Base-by-base conservation (phyloP, 169 alveolate species). In the Plasmodium relictum region DNA sequence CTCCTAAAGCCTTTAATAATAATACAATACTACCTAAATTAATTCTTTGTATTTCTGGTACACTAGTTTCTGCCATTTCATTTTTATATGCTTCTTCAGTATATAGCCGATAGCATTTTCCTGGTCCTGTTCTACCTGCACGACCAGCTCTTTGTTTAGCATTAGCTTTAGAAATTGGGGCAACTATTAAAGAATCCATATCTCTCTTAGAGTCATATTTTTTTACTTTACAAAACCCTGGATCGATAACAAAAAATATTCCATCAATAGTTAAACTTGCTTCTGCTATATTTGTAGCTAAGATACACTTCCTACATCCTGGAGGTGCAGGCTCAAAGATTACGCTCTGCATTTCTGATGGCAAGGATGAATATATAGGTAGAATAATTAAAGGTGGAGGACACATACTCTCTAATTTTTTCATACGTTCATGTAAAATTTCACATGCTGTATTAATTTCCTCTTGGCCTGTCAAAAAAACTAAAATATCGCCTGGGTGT, bases 201-300 rank as follows among this genome's bases (percentile, higher is more conserved):
- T 99, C 99, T 26, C 99, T 92, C 93, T 98, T 98, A 9, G 99
- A 98, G 89, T 98, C 98, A 88, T 97, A 99, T 59, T 97, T 97
- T 93, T 98, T 99, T 44, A 98, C 95, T 93, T 98, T 99, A 22
- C 99, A 98, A 91, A 98, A 97, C 0, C 99, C 99, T 7, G 99
- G 99, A 89, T 99, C 99, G n/a, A 99, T 98, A 2, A 99, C 99
- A 88, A 97, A 99, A 93, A 96, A 98, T 61, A 99, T 99, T 52
- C 99, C 99, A 93, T 99, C 99, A 37, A 99, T 99, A n/a, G 99
- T 99, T 50, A 99, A 96, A 0, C 99, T 97, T 0, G 99, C 99
- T 93, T 99, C 99, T 4, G 99, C 99, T 48, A 99, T 99, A 94
- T 99, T 99, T 7, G 99, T 99, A 12, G 99, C 99, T 10, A 99